These are phyloP conservation scores for Debaryomyces hansenii DNA, from an alignment of 805 yeast genomes.

Conservation along the genomic window DNA sequence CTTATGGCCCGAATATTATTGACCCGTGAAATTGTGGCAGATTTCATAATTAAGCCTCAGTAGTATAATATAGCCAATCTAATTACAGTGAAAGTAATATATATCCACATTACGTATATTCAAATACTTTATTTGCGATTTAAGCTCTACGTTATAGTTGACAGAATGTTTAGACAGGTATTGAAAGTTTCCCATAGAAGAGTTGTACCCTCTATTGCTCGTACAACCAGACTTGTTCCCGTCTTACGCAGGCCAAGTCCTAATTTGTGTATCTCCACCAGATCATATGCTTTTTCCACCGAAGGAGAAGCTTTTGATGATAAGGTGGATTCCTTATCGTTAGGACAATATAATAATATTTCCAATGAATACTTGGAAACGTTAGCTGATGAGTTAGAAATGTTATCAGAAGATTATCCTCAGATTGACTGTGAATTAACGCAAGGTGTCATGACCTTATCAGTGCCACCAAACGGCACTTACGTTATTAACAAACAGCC, in stretches of 20 bases:
- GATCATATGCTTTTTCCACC: conserved; percentile 28
- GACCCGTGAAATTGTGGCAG: neutral
- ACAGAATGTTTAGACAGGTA: neutral
- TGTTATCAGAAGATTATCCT: conserved; percentile 59
- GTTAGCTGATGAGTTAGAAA: conserved; percentile 67
- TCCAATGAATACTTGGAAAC: conserved; percentile 72
- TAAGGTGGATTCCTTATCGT: conserved; percentile 48
- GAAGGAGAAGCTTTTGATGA: conserved; percentile 55
- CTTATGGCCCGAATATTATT: neutral
- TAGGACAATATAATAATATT: conserved; percentile 57
- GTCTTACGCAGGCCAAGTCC: neutral
- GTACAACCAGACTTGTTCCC: neutral
- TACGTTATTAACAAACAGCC: conserved; percentile 97
- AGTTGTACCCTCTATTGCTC: neutral
- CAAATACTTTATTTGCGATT: too few relatives aligned
- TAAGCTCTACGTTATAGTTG: neutral
- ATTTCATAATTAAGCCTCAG: too few relatives aligned
- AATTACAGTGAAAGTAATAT: too few relatives aligned
- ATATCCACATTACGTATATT: too few relatives aligned
- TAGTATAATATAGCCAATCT: too few relatives aligned
- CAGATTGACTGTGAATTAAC: conserved; percentile 74
- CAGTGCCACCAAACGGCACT: conserved; percentile 69
- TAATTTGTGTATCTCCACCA: neutral
- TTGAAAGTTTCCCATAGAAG: neutral
- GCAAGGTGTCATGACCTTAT: conserved; percentile 84